These are phyloP conservation scores for Cladosporium oxysporum DNA, from an alignment of 2,329 filamentous ascomycete genomes.

Conservation along the genomic window DNA sequence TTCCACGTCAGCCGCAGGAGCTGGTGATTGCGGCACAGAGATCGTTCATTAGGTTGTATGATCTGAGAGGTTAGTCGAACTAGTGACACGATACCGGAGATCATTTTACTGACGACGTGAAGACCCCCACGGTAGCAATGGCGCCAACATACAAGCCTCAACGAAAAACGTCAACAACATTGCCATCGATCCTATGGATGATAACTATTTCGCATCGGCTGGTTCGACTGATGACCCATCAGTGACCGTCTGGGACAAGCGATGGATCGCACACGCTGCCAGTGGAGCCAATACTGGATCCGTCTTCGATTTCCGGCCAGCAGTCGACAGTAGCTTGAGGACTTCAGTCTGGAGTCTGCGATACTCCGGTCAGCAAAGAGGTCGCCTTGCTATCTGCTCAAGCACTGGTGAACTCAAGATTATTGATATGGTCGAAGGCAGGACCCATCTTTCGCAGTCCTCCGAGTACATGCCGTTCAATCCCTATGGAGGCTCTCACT, in stretches of 20 bases:
- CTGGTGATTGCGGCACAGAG: slow-evolving; percentile 75
- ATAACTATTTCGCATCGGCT: slow-evolving; percentile 82
- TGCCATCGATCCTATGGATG: slow-evolving; percentile 75
- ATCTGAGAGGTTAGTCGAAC: slow-evolving; percentile 64
- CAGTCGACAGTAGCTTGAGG: slow-evolving; percentile 51
- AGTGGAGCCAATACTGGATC: slow-evolving; percentile 55
- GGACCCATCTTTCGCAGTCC: slow-evolving; percentile 18
- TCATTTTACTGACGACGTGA: not conserved
- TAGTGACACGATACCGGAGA: too few relatives aligned
- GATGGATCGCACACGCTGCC: slow-evolving; percentile 52
- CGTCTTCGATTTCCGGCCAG: slow-evolving; percentile 59
- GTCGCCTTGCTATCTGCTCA: slow-evolving; percentile 59
- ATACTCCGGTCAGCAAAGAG: slow-evolving; percentile 60
- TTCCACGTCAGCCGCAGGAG: slow-evolving; percentile 72
- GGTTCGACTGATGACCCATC: slow-evolving; percentile 70
- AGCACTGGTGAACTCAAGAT: slow-evolving; percentile 60
- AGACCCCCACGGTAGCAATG: slow-evolving; percentile 14
- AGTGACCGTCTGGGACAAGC: slow-evolving; percentile 76
- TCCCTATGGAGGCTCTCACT: slow-evolving; percentile 37
- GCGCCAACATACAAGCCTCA: slow-evolving; percentile 45
- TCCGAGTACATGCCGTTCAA: slow-evolving; percentile 30
- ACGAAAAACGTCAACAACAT: slow-evolving; percentile 67
- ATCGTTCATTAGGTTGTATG: slow-evolving; percentile 73
- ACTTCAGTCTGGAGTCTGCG: slow-evolving; percentile 63
- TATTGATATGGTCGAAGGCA: slow-evolving; percentile 34